These are phyloP conservation scores for Aspergillus conjunctus DNA, from an alignment of 495 filamentous ascomycete genomes.

Conservation along the genomic window DNA sequence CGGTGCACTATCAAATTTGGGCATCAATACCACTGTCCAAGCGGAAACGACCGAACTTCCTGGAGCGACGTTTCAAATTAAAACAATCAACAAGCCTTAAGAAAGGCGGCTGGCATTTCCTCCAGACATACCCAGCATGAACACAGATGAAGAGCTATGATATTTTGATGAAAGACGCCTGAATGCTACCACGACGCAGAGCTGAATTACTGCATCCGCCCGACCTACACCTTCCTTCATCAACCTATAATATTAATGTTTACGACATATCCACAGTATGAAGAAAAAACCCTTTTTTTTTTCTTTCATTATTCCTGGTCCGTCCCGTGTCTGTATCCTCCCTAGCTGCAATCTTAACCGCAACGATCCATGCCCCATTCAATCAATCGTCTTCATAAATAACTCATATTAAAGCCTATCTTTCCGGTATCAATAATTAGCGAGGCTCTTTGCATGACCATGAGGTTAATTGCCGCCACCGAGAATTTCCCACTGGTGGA, in stretches of 20 bases:
- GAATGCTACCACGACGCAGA: not conserved
- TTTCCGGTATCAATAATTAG: slow-evolving; percentile 48
- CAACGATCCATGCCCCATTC: slow-evolving; percentile 16
- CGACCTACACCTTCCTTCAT: not conserved
- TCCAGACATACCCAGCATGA: not conserved
- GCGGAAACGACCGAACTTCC: slow-evolving; percentile 86
- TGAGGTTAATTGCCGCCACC: slow-evolving; percentile 20
- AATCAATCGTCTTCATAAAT: slow-evolving; percentile 33
- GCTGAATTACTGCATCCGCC: not conserved
- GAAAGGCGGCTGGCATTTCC: not conserved
- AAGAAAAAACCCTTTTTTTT: slow-evolving; percentile 24
- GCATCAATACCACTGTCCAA: slow-evolving; percentile 87
- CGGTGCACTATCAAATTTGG: slow-evolving; percentile 84
- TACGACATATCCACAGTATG: slow-evolving; percentile 11
- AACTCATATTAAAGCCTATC: slow-evolving; percentile 50
- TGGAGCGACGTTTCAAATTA: slow-evolving; percentile 92
- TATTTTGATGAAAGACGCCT: not conserved
- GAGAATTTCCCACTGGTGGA: slow-evolving; percentile 22
- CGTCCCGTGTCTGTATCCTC: slow-evolving; percentile 23
- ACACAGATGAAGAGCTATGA: not conserved
- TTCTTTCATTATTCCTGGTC: slow-evolving; percentile 19
- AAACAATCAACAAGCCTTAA: slow-evolving; percentile 67
- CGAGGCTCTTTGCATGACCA: slow-evolving; percentile 35
- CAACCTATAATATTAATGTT: not conserved
- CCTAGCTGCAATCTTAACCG: slow-evolving; percentile 9